Percentiles rank a stretch among this genome's conserved stretches.
These are phyloP conservation scores for Iodosphaeria phyllophila DNA, from an alignment of 2,329 filamentous ascomycete species.

Conservation along the genomic window DNA sequence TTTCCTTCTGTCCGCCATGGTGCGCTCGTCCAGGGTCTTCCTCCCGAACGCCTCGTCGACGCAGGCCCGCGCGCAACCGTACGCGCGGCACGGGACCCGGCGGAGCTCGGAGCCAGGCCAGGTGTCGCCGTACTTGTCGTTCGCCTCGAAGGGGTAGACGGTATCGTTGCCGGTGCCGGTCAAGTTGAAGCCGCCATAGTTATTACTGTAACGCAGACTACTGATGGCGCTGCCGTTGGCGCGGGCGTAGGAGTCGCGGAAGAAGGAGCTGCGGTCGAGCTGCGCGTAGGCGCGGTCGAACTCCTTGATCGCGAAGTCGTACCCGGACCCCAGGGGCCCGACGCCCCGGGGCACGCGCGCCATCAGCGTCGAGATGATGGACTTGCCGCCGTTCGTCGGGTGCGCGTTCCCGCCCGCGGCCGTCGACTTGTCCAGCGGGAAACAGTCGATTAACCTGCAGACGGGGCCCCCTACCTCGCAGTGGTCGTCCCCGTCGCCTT, in stretches of 20 bases:
- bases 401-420: too few relatives aligned
- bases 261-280: constrained; percentile 1
- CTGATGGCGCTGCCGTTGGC: constrained; percentile 1
- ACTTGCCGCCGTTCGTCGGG: constrained; percentile 1
- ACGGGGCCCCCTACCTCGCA: constrained; percentile 2
- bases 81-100: constrained; percentile 2
- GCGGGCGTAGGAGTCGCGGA: constrained; percentile 1
- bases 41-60: constrained; percentile 1
- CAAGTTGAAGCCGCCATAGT: constrained; percentile 3
- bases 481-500: constrained; percentile 1
- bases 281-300: constrained; percentile 2
- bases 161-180: constrained; percentile 2
- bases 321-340: constrained; percentile 2
- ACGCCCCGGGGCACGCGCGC: constrained; percentile 1
- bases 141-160: constrained; percentile 3
- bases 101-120: constrained; percentile 2
- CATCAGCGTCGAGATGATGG: constrained; percentile 1
- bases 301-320: constrained; percentile 2
- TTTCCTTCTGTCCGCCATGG: not conserved
- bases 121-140: not conserved
- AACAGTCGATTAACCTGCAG: constrained; percentile 4
- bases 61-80: constrained; percentile 2
- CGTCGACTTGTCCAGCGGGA: constrained; percentile 1
- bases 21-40: not conserved
- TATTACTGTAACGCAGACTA: constrained; percentile 3